These are phyloP conservation scores for Tricholomella constricta DNA, from an alignment of 768 basidiomycete species.

Conservation along the genomic window DNA sequence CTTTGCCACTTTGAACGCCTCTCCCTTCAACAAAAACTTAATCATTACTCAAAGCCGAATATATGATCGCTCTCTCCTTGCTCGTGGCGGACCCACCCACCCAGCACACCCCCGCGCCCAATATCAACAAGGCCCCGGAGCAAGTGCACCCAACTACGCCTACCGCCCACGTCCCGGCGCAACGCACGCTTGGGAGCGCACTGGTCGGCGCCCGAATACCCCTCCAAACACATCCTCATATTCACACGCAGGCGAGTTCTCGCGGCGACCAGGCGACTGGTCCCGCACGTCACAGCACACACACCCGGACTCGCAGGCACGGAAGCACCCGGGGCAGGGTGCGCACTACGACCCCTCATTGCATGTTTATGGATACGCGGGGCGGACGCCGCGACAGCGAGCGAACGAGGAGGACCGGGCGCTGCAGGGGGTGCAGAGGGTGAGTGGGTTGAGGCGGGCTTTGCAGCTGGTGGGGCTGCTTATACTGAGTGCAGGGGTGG, in stretches of 20 bases:
- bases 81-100: constrained; percentile 17
- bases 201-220: constrained; percentile 17
- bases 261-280: constrained; percentile 12
- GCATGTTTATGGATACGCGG: constrained; percentile 12
- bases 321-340: constrained; percentile 1
- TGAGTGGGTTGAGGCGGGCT: constrained; percentile 29
- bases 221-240: constrained; percentile 14
- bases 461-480: constrained; percentile 29
- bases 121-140: not conserved
- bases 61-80: constrained; percentile 44
- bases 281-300: constrained; percentile 1
- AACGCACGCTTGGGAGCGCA: constrained; percentile 42
- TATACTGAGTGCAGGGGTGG: constrained; percentile 19
- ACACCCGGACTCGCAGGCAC: not conserved
- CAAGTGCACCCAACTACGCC: constrained; percentile 28
- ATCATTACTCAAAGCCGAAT: constrained; percentile 32
- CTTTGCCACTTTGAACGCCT: too few species aligned
- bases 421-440: constrained; percentile 26
- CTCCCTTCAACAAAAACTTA: not conserved
- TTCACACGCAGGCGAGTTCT: constrained; percentile 19
- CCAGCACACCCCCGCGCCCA: constrained; percentile 15
- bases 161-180: constrained; percentile 25
- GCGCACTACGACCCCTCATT: constrained; percentile 17
- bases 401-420: constrained; percentile 27
- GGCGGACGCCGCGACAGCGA: constrained; percentile 22